Percentiles rank a stretch among this genome's conserved stretches.
Conservation (phyloP, 805 yeast species). For the Candida nanaspora region DNA sequence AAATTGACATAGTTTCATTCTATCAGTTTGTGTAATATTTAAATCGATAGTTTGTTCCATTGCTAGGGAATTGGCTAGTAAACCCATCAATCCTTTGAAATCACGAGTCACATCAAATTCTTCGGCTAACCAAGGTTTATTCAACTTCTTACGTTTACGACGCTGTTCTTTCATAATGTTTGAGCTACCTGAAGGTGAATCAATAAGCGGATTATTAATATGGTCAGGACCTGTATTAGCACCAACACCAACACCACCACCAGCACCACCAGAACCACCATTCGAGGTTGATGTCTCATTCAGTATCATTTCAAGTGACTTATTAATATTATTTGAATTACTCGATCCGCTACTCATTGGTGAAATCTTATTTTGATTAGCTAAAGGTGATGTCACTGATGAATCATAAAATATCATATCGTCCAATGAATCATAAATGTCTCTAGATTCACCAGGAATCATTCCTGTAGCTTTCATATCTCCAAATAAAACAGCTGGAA, state of each 20-base stretch:
- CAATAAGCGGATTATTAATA: neutral
- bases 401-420: constrained; percentile 2
- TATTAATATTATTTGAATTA: neutral
- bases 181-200: neutral
- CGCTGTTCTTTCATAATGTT: neutral
- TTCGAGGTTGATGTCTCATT: neutral
- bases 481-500: constrained; percentile 50
- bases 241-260: constrained; percentile 4
- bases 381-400: neutral
- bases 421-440: constrained; percentile 1
- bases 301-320: constrained; percentile 1
- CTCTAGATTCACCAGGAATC: constrained; percentile 43
- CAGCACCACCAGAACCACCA: neutral
- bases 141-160: constrained; percentile 9
- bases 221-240: neutral
- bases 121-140: constrained; percentile 50
- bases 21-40: neutral
- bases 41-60: constrained; percentile 6
- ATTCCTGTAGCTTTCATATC: constrained; percentile 42
- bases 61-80: constrained; percentile 33
- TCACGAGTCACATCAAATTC: constrained; percentile 44
- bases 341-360: neutral
- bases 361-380: neutral
- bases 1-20: constrained; percentile 11
- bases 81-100: constrained; percentile 36